A percentile compares a stretch with the other conserved stretches of the same genome.
Conservation (phyloP, 352 stramenopile genomes). For the Poterioochromonas sp. region DNA sequence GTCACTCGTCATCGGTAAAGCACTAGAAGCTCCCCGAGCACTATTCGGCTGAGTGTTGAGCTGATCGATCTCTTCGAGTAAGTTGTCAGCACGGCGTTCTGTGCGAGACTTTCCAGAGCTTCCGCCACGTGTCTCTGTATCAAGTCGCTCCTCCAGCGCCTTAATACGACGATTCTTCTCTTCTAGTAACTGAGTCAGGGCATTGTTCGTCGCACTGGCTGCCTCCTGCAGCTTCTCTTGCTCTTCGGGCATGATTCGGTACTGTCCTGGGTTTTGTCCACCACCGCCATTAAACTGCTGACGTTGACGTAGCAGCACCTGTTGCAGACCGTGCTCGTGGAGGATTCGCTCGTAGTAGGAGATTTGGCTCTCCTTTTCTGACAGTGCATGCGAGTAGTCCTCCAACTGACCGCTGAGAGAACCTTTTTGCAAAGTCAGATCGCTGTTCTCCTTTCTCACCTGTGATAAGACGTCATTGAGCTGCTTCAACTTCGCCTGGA, state of each 20-base stretch:
- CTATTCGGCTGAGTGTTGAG: no score
- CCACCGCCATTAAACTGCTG: not conserved
- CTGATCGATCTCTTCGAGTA: not conserved
- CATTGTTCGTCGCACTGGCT: constrained; percentile 37
- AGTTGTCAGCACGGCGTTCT: not conserved
- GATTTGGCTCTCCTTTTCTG: not conserved
- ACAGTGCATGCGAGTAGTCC: constrained; percentile 6
- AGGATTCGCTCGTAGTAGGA: constrained; percentile 24
- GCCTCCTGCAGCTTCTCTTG: constrained; percentile 39
- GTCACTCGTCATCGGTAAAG: no score
- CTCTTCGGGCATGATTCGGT: constrained; percentile 32
- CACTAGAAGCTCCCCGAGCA: not conserved
- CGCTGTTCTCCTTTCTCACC: not conserved
- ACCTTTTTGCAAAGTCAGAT: not conserved
- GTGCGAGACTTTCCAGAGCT: not conserved
- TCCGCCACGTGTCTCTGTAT: not conserved
- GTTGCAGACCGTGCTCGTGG: constrained; percentile 1
- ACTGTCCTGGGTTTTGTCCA: not conserved
- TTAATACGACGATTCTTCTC: constrained; percentile 40
- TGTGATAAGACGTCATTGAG: no score
- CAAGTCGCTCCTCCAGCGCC: not conserved
- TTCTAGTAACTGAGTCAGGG: constrained; percentile 31
- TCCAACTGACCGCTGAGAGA: constrained; percentile 20
- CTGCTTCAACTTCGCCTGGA: no score
- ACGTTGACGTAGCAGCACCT: not conserved